phyloP scores from a whole-genome alignment of 2,329 filamentous ascomycete genomes.

The Aspergillus niger region DNA sequence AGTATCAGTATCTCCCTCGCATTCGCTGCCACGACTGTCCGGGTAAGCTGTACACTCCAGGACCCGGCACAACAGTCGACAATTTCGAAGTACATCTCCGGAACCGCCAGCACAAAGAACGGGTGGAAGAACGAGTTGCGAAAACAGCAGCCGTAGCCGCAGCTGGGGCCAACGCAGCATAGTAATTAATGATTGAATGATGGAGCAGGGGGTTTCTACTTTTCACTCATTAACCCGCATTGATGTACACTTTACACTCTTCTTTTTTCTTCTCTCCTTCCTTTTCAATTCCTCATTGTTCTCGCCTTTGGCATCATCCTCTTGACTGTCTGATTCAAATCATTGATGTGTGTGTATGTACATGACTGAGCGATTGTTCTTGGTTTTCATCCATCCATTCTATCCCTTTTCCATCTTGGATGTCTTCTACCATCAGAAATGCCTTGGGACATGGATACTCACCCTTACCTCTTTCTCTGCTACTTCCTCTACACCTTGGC shows the following conservation, averaged over 20 bases:
- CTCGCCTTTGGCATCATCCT: slow-evolving; percentile 4
- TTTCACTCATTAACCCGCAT: neutral
- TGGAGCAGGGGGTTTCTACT: slow-evolving; percentile 1
- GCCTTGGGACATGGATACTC: neutral
- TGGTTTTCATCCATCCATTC: neutral
- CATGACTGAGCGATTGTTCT: slow-evolving; percentile 2
- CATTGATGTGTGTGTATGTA: neutral
- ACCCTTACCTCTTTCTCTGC: neutral
- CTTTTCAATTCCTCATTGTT: neutral
- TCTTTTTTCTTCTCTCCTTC: neutral
- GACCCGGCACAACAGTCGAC: slow-evolving; percentile 77
- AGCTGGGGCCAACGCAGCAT: slow-evolving; percentile 15
- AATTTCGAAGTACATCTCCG: slow-evolving; percentile 93
- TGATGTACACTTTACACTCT: slow-evolving; percentile 1
- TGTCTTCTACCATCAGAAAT: neutral
- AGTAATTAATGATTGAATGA: slow-evolving; percentile 18
- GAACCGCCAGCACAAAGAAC: slow-evolving; percentile 77
- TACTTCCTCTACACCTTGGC: neutral
- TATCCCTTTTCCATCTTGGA: neutral
- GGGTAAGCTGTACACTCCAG: slow-evolving; percentile 89
- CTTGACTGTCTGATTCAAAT: neutral
- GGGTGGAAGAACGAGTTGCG: slow-evolving; percentile 59
- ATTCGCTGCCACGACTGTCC: slow-evolving; percentile 92
- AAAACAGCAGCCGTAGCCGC: slow-evolving; percentile 23
- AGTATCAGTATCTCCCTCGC: slow-evolving; percentile 81